Percentiles rank a stretch among this genome's conserved stretches.
Evolutionary conservation across 257 asterid species (phyloP).

Genomic region (Nicotiana sylvestris): DNA sequence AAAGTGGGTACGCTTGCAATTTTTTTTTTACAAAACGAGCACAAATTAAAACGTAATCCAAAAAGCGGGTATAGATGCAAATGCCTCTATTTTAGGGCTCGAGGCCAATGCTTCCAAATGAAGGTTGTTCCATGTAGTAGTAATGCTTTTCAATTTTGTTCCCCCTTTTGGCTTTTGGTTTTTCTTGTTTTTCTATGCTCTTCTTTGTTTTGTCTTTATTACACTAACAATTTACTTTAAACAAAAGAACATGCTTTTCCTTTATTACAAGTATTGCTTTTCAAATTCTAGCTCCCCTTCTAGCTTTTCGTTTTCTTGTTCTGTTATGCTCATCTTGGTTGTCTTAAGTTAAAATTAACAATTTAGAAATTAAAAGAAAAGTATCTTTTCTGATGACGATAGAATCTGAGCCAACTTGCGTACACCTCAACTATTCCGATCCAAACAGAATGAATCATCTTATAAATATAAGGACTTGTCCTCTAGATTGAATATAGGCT

Average conservation of each 20-base stretch:
- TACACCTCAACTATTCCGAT: too few species aligned
- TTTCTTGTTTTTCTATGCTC: not conserved
- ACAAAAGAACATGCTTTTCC: not conserved
- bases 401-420: too few species aligned
- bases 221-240: not conserved
- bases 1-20: too few species aligned
- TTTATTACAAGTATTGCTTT: not conserved
- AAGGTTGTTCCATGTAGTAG: not conserved
- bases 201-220: not conserved
- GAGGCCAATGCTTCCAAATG: slow-evolving; percentile 23
- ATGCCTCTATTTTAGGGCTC: slow-evolving; percentile 30
- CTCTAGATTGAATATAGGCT: too few species aligned
- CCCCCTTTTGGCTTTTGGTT: not conserved
- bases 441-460: too few species aligned
- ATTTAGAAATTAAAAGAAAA: not conserved
- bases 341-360: not conserved
- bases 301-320: not conserved
- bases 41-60: too few species aligned
- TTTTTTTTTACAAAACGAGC: too few species aligned
- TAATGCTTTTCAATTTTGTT: not conserved
- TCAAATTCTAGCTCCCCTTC: not conserved
- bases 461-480: too few species aligned
- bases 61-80: too few species aligned
- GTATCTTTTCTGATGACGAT: too few species aligned
- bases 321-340: not conserved